phyloP scores from a whole-genome alignment of 805 yeast species.

The Metschnikowia cubensis region DNA sequence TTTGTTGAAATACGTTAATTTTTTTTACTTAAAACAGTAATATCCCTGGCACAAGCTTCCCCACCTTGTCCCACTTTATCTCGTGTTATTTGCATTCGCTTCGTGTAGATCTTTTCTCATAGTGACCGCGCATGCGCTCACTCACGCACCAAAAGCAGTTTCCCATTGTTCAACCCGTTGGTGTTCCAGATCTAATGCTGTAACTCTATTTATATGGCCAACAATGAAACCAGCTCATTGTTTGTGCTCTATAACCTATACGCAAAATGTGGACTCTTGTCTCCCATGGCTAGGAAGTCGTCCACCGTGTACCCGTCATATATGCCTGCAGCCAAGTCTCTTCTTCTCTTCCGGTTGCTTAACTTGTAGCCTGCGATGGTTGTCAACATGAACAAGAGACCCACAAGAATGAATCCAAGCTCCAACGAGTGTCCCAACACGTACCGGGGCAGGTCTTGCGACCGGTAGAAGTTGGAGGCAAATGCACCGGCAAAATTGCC shows the following conservation, averaged over 20 bases:
- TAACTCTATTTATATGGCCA: background rate
- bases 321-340: conserved; percentile 19
- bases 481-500: conserved; percentile 39
- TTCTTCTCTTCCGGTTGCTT: conserved; percentile 19
- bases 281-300: conserved; percentile 38
- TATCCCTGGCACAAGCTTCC: no score
- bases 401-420: conserved; percentile 31
- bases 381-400: conserved; percentile 21
- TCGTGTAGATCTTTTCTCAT: no score
- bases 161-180: no score
- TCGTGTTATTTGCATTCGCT: no score
- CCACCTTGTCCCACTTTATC: no score
- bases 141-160: background rate
- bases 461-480: conserved; percentile 30
- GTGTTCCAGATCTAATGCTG: background rate
- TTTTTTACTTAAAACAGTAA: no score
- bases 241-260: conserved; percentile 18
- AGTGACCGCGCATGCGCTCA: no score
- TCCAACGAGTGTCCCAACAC: conserved; percentile 30
- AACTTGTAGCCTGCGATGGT: conserved; percentile 22
- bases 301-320: conserved; percentile 24
- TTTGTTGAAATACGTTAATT: no score
- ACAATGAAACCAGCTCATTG: conserved; percentile 3
- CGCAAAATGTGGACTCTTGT: conserved; percentile 37
- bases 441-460: conserved; percentile 25